These are phyloP conservation scores for Ascochyta fabae DNA, from an alignment of 2,329 filamentous ascomycete genomes.

Conservation along the genomic window DNA sequence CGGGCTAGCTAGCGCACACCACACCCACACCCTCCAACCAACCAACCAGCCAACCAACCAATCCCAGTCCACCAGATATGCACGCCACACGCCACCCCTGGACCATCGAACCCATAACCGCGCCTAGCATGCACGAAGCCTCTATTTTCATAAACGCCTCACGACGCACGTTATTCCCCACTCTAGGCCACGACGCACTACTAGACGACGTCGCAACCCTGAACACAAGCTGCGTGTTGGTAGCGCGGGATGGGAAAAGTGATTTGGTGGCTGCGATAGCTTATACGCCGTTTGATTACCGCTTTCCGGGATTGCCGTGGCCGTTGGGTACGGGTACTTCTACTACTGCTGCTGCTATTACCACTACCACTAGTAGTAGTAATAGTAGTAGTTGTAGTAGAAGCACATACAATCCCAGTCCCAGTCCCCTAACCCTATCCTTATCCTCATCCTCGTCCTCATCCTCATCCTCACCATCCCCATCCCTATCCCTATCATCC, in stretches of 20 bases:
- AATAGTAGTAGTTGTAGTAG: too few species aligned
- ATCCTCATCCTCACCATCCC: neutral
- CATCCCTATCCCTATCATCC: neutral
- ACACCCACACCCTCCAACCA: neutral
- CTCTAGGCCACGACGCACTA: neutral
- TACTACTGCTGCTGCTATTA: neutral
- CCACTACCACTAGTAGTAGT: too few species aligned
- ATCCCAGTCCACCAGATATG: neutral
- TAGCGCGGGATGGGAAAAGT: neutral
- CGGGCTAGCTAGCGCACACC: neutral
- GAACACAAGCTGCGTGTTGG: neutral
- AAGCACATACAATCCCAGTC: too few species aligned
- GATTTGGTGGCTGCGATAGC: neutral
- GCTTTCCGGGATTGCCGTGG: slow-evolving; percentile 1
- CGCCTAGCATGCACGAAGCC: neutral
- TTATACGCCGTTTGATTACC: slow-evolving; percentile 9
- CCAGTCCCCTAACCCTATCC: too few species aligned
- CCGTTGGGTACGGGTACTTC: neutral
- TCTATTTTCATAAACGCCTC: slow-evolving; percentile 16
- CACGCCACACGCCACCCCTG: slow-evolving; percentile 1
- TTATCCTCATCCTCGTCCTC: neutral
- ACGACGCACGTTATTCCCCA: slow-evolving; percentile 13
- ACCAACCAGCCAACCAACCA: slow-evolving; percentile 2
- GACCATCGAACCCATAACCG: slow-evolving; percentile 12
- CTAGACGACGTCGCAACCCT: neutral